phyloP scores from a whole-genome alignment of 495 filamentous ascomycete species.

The Neurospora tetrasperma region DNA sequence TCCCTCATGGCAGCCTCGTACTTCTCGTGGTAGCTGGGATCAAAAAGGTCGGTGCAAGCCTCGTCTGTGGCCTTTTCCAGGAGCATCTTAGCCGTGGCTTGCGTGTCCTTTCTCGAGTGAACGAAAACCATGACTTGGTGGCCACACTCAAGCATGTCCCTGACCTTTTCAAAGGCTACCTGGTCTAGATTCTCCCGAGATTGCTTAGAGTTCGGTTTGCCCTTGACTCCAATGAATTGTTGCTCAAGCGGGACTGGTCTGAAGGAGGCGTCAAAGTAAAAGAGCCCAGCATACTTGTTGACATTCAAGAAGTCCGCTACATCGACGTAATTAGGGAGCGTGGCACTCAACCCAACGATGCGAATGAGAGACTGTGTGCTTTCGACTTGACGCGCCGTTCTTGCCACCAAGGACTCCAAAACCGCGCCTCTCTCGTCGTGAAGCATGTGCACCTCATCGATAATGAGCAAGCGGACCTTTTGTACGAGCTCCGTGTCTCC shows the following conservation, averaged over 20 bases:
- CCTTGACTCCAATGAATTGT: slow-evolving; percentile 93
- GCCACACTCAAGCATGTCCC: slow-evolving; percentile 73
- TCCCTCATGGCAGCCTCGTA: slow-evolving; percentile 69
- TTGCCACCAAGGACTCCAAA: slow-evolving; percentile 85
- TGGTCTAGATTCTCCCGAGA: slow-evolving; percentile 82
- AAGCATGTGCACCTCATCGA: slow-evolving; percentile 99
- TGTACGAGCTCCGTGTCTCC: slow-evolving; percentile 96
- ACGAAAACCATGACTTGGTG: slow-evolving; percentile 99
- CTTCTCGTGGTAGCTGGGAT: slow-evolving; percentile 55
- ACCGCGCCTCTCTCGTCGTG: slow-evolving; percentile 96
- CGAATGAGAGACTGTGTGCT: slow-evolving; percentile 96
- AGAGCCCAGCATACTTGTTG: slow-evolving; percentile 83
- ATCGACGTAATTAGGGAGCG: slow-evolving; percentile 90
- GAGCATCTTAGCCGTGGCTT: slow-evolving; percentile 75
- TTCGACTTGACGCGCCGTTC: slow-evolving; percentile 92
- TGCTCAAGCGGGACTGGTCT: slow-evolving; percentile 93
- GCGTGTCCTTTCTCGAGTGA: slow-evolving; percentile 89
- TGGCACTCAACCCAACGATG: slow-evolving; percentile 90
- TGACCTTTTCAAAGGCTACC: slow-evolving; percentile 87
- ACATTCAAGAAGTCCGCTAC: slow-evolving; percentile 95
- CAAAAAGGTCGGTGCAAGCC: slow-evolving; percentile 66
- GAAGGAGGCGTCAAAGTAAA: slow-evolving; percentile 96
- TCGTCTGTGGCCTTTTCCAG: slow-evolving; percentile 79
- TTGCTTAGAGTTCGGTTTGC: slow-evolving; percentile 67
- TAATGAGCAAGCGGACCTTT: slow-evolving; percentile 91